phyloP scores from a whole-genome alignment of 345 rosid species.

The Gossypium anomalum region DNA sequence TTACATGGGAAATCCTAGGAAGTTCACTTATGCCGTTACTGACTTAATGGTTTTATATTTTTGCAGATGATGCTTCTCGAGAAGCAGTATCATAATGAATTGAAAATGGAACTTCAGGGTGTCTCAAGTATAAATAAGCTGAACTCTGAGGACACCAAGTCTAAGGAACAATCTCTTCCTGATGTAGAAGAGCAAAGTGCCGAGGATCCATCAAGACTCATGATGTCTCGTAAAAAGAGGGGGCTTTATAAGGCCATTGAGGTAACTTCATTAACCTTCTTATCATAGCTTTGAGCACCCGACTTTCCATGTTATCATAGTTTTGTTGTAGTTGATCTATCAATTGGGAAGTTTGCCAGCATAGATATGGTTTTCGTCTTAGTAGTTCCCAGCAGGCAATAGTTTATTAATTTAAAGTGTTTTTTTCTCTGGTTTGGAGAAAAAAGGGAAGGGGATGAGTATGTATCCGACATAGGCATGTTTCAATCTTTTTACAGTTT shows the following conservation, averaged over 20 bases:
- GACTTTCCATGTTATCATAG: background rate
- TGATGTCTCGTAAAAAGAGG: slow-evolving; percentile 69
- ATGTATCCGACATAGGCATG: background rate
- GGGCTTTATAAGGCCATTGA: slow-evolving; percentile 56
- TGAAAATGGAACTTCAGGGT: slow-evolving; percentile 59
- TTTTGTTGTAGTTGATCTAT: background rate
- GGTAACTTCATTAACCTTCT: slow-evolving; percentile 36
- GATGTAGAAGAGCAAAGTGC: slow-evolving; percentile 37
- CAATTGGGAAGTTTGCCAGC: background rate
- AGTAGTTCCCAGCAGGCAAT: background rate
- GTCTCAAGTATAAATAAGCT: slow-evolving; percentile 19
- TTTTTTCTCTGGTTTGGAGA: background rate
- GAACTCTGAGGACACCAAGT: slow-evolving; percentile 25
- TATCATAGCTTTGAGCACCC: background rate
- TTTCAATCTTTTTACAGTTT: too few relatives aligned
- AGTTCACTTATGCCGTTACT: background rate
- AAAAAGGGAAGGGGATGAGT: background rate
- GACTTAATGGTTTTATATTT: slow-evolving; percentile 7
- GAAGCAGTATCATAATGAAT: slow-evolving; percentile 81
- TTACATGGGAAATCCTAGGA: background rate
- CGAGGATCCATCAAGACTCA: slow-evolving; percentile 28
- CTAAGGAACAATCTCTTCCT: slow-evolving; percentile 34
- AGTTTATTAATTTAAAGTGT: background rate
- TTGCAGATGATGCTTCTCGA: slow-evolving; percentile 65
- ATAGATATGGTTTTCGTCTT: background rate